A percentile compares a stretch with the other conserved stretches of the same genome.
phyloP scores from a whole-genome alignment of 2,329 filamentous ascomycete genomes.

The Corniculantispora saksenae region DNA sequence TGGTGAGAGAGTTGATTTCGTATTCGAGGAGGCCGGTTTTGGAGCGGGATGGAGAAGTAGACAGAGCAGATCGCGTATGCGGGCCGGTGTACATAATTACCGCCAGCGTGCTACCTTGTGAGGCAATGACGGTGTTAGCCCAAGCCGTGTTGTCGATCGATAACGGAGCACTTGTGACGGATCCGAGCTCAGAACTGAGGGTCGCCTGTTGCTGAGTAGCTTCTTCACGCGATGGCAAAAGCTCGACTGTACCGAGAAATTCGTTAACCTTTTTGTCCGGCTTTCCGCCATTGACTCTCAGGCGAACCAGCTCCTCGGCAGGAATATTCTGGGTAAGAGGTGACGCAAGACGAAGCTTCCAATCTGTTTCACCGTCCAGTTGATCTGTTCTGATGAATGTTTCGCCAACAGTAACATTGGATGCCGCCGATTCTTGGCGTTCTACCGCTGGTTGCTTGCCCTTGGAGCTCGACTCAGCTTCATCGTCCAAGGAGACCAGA shows the following conservation, averaged over 20 bases:
- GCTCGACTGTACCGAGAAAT: conserved; percentile 85
- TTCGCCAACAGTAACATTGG: conserved; percentile 65
- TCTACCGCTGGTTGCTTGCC: conserved; percentile 37
- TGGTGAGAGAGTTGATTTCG: conserved; percentile 96
- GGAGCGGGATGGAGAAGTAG: conserved; percentile 86
- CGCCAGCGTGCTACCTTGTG: conserved; percentile 83
- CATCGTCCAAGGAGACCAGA: conserved; percentile 44
- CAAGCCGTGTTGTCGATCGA: conserved; percentile 97
- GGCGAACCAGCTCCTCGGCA: conserved; percentile 68
- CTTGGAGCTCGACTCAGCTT: conserved; percentile 33
- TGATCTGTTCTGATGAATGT: conserved; percentile 98
- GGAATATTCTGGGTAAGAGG: conserved; percentile 79
- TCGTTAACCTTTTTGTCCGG: conserved; percentile 94
- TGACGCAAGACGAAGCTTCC: conserved; percentile 91
- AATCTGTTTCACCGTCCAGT: conserved; percentile 95
- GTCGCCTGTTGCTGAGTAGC: conserved; percentile 46
- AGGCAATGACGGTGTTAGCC: conserved; percentile 97
- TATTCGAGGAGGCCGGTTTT: conserved; percentile 93
- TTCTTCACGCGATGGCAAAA: conserved; percentile 58
- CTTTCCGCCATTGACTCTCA: conserved; percentile 78
- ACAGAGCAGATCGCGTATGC: conserved; percentile 90
- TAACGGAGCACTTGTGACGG: conserved; percentile 66
- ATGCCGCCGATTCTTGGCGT: conserved; percentile 28
- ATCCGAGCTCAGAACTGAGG: conserved; percentile 35
- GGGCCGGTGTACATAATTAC: conserved; percentile 93